phyloP scores from a whole-genome alignment of 208 protist species.

The Trypanosoma melophagium region DNA sequence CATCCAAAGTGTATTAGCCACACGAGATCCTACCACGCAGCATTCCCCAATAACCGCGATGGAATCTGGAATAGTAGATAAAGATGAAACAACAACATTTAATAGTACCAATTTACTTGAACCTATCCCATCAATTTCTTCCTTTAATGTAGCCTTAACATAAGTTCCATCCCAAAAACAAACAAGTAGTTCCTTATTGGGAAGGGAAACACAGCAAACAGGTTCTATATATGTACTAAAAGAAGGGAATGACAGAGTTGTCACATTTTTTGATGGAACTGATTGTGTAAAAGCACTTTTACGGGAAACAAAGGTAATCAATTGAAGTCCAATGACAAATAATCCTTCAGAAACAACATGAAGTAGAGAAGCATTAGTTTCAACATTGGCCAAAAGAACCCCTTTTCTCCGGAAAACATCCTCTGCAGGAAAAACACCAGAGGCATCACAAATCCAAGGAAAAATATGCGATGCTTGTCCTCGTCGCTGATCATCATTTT shows the following conservation, averaged over 20 bases:
- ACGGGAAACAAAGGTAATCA: slow-evolving; percentile 47
- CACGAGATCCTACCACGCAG: slow-evolving; percentile 60
- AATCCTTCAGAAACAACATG: slow-evolving; percentile 44
- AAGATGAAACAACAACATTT: not conserved
- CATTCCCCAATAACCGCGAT: slow-evolving; percentile 22
- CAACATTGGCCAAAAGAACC: slow-evolving; percentile 48
- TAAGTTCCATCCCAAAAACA: slow-evolving; percentile 32
- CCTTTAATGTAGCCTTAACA: slow-evolving; percentile 18
- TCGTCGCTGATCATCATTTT: slow-evolving; percentile 16
- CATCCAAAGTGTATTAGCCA: slow-evolving; percentile 52
- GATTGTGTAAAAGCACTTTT: not conserved
- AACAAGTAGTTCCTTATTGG: slow-evolving; percentile 24
- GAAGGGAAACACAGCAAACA: slow-evolving; percentile 32
- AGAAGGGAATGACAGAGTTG: slow-evolving; percentile 19
- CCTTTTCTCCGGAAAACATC: slow-evolving; percentile 18
- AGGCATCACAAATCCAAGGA: slow-evolving; percentile 23
- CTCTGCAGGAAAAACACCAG: slow-evolving; percentile 15
- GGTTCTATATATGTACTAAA: slow-evolving; percentile 29
- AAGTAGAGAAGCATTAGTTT: slow-evolving; percentile 53
- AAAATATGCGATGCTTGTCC: not conserved
- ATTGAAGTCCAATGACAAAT: slow-evolving; percentile 64
- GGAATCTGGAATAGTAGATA: slow-evolving; percentile 26
- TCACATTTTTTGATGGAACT: slow-evolving; percentile 21
- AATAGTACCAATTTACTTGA: slow-evolving; percentile 14
- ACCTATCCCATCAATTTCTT: slow-evolving; percentile 21